These are phyloP conservation scores for Beauveria sp. DNA, from an alignment of 2,329 filamentous ascomycete genomes.

Conservation along the genomic window DNA sequence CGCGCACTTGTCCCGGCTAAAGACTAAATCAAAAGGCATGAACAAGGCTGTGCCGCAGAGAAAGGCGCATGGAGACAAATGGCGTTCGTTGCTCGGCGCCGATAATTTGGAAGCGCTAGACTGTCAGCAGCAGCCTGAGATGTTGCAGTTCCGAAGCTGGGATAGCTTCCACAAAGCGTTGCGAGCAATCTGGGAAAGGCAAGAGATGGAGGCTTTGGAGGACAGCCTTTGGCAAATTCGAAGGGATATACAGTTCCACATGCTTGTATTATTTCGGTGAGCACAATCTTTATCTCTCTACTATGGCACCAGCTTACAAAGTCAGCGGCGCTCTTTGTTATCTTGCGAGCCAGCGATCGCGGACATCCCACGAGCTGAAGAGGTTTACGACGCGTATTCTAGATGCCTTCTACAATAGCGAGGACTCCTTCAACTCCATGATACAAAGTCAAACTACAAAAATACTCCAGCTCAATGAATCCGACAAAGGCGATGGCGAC, in stretches of 20 bases:
- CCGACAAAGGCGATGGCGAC: background rate
- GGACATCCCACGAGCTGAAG: background rate
- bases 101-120: background rate
- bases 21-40: background rate
- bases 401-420: background rate
- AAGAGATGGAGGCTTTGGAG: background rate
- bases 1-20: background rate
- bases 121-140: background rate
- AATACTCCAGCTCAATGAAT: background rate
- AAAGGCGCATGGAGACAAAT: background rate
- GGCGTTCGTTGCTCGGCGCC: background rate
- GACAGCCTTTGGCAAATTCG: background rate
- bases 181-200: background rate
- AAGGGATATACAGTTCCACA: background rate
- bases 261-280: constrained; percentile 1
- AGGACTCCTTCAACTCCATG: background rate
- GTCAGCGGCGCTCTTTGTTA: background rate
- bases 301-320: background rate
- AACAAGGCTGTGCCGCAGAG: background rate
- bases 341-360: background rate
- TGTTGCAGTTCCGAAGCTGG: constrained; percentile 5
- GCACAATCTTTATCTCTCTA: background rate
- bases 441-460: background rate
- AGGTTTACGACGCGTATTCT: background rate
- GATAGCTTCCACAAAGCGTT: background rate